Conservation (phyloP, 257 asterid genomes). For the Perilla frutescens region DNA sequence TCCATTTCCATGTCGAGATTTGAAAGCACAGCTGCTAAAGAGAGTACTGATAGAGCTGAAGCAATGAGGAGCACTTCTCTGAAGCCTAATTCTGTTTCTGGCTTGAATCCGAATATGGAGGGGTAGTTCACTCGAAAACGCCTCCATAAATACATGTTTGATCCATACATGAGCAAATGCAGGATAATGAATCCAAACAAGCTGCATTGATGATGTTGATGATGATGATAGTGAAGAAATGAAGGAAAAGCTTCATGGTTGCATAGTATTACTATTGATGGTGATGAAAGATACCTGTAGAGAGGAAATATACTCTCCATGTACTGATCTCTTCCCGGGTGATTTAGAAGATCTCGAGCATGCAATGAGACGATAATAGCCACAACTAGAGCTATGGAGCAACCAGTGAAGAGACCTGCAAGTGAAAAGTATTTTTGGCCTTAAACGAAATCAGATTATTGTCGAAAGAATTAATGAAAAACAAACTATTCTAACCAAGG, state of each 20-base stretch:
- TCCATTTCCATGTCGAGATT: slow-evolving; percentile 89
- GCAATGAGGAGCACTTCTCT: slow-evolving; percentile 72
- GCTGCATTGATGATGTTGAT: slow-evolving; percentile 40
- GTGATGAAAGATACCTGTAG: slow-evolving; percentile 55
- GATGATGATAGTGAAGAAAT: not conserved
- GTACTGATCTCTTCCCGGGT: slow-evolving; percentile 49
- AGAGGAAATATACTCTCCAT: slow-evolving; percentile 82
- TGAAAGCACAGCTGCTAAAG: slow-evolving; percentile 63
- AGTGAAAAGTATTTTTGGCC: not conserved
- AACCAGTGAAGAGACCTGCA: slow-evolving; percentile 71
- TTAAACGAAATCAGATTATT: no score
- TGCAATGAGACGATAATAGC: slow-evolving; percentile 52
- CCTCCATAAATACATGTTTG: slow-evolving; percentile 68
- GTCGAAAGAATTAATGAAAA: no score
- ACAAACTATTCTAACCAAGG: slow-evolving; percentile 47
- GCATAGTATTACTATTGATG: not conserved
- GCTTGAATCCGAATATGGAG: slow-evolving; percentile 68
- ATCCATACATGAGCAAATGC: slow-evolving; percentile 71
- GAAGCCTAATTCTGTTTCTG: slow-evolving; percentile 68
- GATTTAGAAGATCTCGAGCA: slow-evolving; percentile 55
- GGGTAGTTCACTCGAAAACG: slow-evolving; percentile 71
- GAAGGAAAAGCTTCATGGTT: not conserved
- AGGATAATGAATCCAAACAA: slow-evolving; percentile 65
- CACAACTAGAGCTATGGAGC: slow-evolving; percentile 64
- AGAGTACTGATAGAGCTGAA: slow-evolving; percentile 67